Conservation (phyloP, 768 basidiomycete genomes). For the Tylopilus vinaceipallidus region DNA sequence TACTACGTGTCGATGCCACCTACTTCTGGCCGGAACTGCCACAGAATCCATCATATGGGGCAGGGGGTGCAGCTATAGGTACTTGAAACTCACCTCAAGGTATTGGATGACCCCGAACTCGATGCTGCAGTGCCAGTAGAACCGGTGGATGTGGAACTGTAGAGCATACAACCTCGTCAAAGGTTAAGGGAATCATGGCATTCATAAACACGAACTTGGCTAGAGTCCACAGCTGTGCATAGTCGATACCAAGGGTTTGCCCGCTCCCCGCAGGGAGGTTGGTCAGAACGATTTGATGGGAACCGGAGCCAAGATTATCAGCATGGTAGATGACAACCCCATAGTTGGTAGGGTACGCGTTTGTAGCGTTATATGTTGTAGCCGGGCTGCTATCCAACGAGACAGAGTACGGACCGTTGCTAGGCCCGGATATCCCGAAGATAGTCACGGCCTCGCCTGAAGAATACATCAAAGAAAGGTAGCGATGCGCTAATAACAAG, state of each 20-base stretch:
- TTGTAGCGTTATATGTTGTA: slow-evolving; percentile 20
- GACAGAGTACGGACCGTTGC: slow-evolving; percentile 34
- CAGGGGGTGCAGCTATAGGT: neutral
- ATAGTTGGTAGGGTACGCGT: slow-evolving; percentile 18
- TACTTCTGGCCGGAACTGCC: slow-evolving; percentile 8
- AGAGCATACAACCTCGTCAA: slow-evolving; percentile 1
- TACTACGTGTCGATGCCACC: neutral
- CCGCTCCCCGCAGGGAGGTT: slow-evolving; percentile 25
- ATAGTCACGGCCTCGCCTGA: slow-evolving; percentile 44
- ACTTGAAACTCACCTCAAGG: slow-evolving; percentile 2
- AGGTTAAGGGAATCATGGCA: neutral
- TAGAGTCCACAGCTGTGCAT: slow-evolving; percentile 28
- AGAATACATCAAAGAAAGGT: neutral
- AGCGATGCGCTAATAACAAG: neutral
- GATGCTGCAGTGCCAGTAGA: neutral
- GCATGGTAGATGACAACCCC: slow-evolving; percentile 35
- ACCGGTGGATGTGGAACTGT: neutral
- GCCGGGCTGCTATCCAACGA: slow-evolving; percentile 35
- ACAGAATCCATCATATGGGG: neutral
- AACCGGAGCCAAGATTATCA: slow-evolving; percentile 39
- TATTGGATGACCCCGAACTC: neutral
- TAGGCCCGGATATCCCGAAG: slow-evolving; percentile 43
- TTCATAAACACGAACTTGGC: slow-evolving; percentile 14
- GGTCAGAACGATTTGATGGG: slow-evolving; percentile 34
- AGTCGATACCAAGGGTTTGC: slow-evolving; percentile 32